Evolutionary conservation across 1,284 basidiomycete genomes (phyloP).

Genomic region (Microbotryomycetes sp.): DNA sequence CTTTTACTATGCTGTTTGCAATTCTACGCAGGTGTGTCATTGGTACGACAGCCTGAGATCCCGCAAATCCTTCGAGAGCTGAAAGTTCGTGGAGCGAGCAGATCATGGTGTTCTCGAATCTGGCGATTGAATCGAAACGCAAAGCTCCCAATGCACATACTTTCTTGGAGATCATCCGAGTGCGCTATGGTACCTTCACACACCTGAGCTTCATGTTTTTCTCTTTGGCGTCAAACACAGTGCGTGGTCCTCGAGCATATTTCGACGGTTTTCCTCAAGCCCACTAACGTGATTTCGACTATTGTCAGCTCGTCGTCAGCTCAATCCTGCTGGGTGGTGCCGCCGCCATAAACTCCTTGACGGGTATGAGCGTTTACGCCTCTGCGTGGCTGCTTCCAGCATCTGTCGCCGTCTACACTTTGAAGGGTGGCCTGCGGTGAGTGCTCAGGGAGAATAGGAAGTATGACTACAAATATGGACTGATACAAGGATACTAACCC

Average conservation of each 20-base stretch:
- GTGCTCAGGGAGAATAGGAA: too few relatives aligned
- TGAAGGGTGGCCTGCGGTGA: constrained; percentile 33
- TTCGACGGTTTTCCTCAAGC: background rate
- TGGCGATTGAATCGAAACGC: constrained; percentile 52
- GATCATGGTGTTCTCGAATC: constrained; percentile 56
- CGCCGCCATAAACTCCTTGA: constrained; percentile 69
- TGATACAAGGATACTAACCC: too few relatives aligned
- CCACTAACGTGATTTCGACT: background rate
- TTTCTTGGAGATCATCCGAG: constrained; percentile 56
- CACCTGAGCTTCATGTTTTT: constrained; percentile 77
- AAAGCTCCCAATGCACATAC: constrained; percentile 55
- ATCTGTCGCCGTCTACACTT: constrained; percentile 48
- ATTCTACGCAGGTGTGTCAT: background rate
- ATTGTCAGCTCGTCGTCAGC: constrained; percentile 11
- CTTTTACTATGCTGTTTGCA: constrained; percentile 57
- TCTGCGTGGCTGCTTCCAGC: constrained; percentile 69
- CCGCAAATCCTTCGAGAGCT: background rate
- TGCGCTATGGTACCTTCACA: constrained; percentile 64
- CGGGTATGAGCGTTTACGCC: constrained; percentile 72
- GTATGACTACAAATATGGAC: too few relatives aligned
- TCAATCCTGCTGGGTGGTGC: constrained; percentile 53
- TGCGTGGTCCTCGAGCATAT: constrained; percentile 52
- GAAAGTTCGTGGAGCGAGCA: constrained; percentile 47
- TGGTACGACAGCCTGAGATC: background rate
- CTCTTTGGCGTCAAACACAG: constrained; percentile 65